Evolutionary conservation across 306 rosid genomes (phyloP), one percentile per base, ranked within the genome.

Genomic region (Trifolium pratense): DNA sequence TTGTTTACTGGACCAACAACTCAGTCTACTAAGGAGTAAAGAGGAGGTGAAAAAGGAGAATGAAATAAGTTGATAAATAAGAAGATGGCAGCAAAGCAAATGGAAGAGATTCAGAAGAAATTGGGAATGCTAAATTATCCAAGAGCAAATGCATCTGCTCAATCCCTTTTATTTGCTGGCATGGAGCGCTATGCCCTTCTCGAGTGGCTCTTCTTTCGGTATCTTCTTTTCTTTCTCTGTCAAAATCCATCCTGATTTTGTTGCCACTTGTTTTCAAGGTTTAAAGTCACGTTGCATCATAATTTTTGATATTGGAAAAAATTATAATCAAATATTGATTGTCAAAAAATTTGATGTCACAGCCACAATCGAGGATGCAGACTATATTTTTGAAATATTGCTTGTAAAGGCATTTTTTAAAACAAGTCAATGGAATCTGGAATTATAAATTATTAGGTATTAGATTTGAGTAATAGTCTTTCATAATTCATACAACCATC

Each of bases 171-270:
- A 26, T 93, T 93, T 69, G 97, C 97, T 20, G 97, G 98, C 79
- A 91, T 93, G 98, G 97, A 93, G 75, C 96, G 96, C 80, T 93
- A 93, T 31, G 93, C 98, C 37, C 93, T 93, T 70, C 87, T 89
- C 25, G 98, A 93, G 79, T 91, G 98, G 98, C 98, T 93, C 70
- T 93, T 93, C 93, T 93, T 91, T 87, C 86, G 89, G 97, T 92
- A 79, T 56, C 20, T 46, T 5, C 32, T 15, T 40, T 18, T 59
- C 36, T n/a, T 9, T 15, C 6, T 29, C 45, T 10, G 16, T 75
- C 31, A n/a, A 43, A 51, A 20, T 12, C 68, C 32, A 34, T 71
- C 34, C 43, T 29, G 7, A 59, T 40, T 72, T 55, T 57, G 8
- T 55, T 55, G 8, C 3, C 3, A 23, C 17, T n/a, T n/a, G n/a